Evolutionary conservation across 352 stramenopile species (phyloP).

Genomic region (Phytophthora fragariaefolia): DNA sequence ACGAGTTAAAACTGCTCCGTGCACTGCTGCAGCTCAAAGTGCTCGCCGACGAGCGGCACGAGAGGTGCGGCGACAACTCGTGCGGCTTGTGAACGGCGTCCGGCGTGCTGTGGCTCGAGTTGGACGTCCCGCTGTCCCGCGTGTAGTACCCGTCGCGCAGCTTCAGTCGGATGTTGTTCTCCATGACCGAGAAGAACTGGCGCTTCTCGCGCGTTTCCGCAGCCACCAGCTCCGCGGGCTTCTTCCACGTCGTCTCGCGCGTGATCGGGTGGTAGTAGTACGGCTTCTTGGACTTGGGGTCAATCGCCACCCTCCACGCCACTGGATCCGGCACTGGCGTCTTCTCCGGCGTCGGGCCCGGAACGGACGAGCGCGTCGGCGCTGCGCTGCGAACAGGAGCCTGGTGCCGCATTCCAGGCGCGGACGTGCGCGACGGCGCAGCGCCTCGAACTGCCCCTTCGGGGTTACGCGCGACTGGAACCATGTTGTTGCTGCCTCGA

Average conservation of each 20-base stretch:
- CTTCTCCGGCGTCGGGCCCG: neutral
- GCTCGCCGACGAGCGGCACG: slow-evolving; percentile 46
- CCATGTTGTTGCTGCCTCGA: slow-evolving; percentile 6
- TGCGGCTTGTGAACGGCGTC: slow-evolving; percentile 33
- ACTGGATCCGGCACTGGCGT: slow-evolving; percentile 30
- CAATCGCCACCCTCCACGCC: slow-evolving; percentile 80
- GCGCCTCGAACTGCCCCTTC: neutral
- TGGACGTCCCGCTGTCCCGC: slow-evolving; percentile 43
- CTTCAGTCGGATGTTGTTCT: slow-evolving; percentile 95
- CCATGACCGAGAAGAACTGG: slow-evolving; percentile 97
- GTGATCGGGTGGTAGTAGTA: slow-evolving; percentile 98
- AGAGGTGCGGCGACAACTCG: slow-evolving; percentile 33
- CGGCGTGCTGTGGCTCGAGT: slow-evolving; percentile 28
- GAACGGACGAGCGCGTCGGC: slow-evolving; percentile 15
- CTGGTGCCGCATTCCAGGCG: neutral
- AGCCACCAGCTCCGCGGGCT: slow-evolving; percentile 82
- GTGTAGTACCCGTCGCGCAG: slow-evolving; percentile 71
- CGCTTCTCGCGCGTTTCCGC: slow-evolving; percentile 82
- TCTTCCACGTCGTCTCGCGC: slow-evolving; percentile 98
- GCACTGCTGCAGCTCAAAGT: slow-evolving; percentile 44
- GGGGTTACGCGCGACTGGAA: neutral
- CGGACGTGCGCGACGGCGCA: slow-evolving; percentile 7
- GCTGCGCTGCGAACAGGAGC: slow-evolving; percentile 7
- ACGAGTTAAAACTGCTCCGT: slow-evolving; percentile 43
- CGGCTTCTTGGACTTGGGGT: slow-evolving; percentile 88